A percentile compares a stretch with the other conserved stretches of the same genome.
These are phyloP conservation scores for Candida buenavistaensis DNA, from an alignment of 1,139 yeast genomes.

Conservation along the genomic window DNA sequence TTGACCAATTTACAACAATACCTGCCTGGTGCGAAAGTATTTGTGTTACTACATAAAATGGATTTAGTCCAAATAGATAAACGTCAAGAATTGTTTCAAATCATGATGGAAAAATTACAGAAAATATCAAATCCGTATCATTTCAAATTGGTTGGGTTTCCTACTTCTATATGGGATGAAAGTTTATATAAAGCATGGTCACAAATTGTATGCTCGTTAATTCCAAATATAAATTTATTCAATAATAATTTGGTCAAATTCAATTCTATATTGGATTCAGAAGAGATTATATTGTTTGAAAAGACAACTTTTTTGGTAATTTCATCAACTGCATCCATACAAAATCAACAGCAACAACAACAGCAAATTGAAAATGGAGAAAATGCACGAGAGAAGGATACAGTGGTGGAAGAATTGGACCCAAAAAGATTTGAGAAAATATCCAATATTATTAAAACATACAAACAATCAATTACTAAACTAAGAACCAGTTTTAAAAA, in stretches of 20 bases:
- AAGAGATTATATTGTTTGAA: constrained; percentile 89
- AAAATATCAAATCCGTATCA: constrained; percentile 78
- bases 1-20: constrained; percentile 78
- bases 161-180: constrained; percentile 98
- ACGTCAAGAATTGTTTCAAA: constrained; percentile 76
- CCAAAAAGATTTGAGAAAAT: constrained; percentile 95
- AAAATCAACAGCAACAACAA: constrained; percentile 21
- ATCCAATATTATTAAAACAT: constrained; percentile 89
- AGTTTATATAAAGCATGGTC: constrained; percentile 97
- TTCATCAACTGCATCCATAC: constrained; percentile 59
- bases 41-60: constrained; percentile 92
- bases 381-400: constrained; percentile 14
- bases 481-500: constrained; percentile 82
- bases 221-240: constrained; percentile 85
- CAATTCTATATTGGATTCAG: constrained; percentile 77
- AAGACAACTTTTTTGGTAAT: constrained; percentile 92
- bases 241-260: constrained; percentile 75
- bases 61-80: constrained; percentile 89
- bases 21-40: constrained; percentile 89
- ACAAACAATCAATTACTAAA: constrained; percentile 89
- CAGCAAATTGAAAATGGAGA: constrained; percentile 5
- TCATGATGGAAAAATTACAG: constrained; percentile 81
- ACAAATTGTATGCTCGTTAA: constrained; percentile 87
- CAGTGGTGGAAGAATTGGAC: constrained; percentile 44
- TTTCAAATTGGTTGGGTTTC: constrained; percentile 81